Evolutionary conservation across 139 green algal genomes (phyloP).

Genomic region (Spirogloea muscicola): DNA sequence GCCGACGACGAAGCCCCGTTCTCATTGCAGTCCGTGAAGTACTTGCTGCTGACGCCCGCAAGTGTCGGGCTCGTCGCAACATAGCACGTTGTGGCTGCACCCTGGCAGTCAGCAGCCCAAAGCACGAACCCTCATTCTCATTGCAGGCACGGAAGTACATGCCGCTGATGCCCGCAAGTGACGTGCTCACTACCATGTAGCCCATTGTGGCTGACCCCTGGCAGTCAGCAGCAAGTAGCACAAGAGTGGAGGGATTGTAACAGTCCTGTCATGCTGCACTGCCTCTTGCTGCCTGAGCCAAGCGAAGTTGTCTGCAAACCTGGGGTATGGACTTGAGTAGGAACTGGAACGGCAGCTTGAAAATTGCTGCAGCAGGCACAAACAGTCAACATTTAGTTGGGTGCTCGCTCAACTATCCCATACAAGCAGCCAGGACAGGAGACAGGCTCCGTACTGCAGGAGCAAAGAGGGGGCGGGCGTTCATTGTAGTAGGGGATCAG

Average conservation of each 20-base stretch:
- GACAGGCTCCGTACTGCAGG: neutral
- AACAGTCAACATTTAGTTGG: neutral
- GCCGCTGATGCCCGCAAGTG: neutral
- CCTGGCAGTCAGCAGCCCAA: conserved; percentile 11
- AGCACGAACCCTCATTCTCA: neutral
- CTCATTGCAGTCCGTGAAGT: conserved; percentile 62
- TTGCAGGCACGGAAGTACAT: neutral
- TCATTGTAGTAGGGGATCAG: neutral
- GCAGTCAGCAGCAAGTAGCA: neutral
- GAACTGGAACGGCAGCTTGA: conserved; percentile 43
- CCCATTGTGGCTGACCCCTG: neutral
- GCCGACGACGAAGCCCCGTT: conserved; percentile 14
- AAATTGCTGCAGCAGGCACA: conserved; percentile 14
- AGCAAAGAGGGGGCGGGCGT: neutral
- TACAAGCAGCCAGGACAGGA: neutral
- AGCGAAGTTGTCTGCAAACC: conserved; percentile 27
- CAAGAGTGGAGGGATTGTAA: neutral
- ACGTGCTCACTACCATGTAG: neutral
- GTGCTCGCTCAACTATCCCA: neutral
- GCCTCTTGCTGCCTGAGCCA: conserved; percentile 22
- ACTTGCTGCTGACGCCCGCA: conserved; percentile 66
- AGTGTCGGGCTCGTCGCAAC: conserved; percentile 57
- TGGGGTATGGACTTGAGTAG: conserved; percentile 44
- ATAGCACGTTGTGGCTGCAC: conserved; percentile 73
- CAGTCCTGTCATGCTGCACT: neutral